These are phyloP conservation scores for Fusarium temperatum DNA, from an alignment of 2,329 filamentous ascomycete genomes.

Conservation along the genomic window DNA sequence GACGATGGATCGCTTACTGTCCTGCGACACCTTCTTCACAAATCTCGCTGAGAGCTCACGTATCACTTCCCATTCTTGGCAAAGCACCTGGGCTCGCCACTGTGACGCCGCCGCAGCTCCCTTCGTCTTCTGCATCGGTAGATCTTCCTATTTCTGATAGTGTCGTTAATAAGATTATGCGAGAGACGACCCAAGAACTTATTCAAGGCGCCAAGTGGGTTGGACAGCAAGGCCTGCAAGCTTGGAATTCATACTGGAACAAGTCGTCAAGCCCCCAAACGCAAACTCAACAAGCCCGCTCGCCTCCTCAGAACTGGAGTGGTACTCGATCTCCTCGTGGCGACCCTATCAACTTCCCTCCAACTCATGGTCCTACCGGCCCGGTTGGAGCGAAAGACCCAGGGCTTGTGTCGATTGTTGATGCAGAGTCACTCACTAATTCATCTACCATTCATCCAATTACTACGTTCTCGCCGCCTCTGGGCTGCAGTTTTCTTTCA, in stretches of 20 bases:
- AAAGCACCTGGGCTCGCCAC: slow-evolving; percentile 66
- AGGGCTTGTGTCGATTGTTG: slow-evolving; percentile 78
- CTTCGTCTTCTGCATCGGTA: slow-evolving; percentile 71
- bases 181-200: slow-evolving; percentile 81
- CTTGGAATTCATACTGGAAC: slow-evolving; percentile 85
- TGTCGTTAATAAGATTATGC: slow-evolving; percentile 78
- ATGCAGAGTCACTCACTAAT: slow-evolving; percentile 68
- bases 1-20: slow-evolving; percentile 81
- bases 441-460: slow-evolving; percentile 68
- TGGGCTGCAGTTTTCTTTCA: slow-evolving; percentile 83
- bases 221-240: slow-evolving; percentile 78
- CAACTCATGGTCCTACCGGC: slow-evolving; percentile 73
- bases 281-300: slow-evolving; percentile 56
- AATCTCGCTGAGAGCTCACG: slow-evolving; percentile 73
- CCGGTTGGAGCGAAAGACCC: slow-evolving; percentile 71
- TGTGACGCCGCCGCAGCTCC: slow-evolving; percentile 74
- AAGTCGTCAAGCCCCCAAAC: slow-evolving; percentile 55
- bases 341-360: slow-evolving; percentile 71
- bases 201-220: slow-evolving; percentile 80
- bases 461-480: slow-evolving; percentile 74
- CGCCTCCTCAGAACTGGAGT: slow-evolving; percentile 60
- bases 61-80: slow-evolving; percentile 64
- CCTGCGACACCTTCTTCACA: slow-evolving; percentile 77
- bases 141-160: slow-evolving; percentile 78
- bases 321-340: slow-evolving; percentile 55